phyloP scores from a whole-genome alignment of 768 basidiomycete genomes.

The Pleurotus djamor region DNA sequence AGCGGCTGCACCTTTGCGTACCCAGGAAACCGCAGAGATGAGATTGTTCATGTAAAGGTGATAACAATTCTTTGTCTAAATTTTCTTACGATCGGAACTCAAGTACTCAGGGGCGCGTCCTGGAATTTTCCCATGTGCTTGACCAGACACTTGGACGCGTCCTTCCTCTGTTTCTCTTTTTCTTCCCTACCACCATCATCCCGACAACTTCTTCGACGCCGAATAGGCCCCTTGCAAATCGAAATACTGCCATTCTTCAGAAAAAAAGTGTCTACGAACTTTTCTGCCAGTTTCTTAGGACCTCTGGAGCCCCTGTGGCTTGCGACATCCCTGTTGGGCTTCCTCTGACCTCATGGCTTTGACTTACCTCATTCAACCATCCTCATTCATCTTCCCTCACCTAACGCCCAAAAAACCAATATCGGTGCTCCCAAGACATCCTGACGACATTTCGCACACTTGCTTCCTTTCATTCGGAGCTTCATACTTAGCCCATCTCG shows the following conservation, averaged over 20 bases:
- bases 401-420: neutral
- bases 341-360: neutral
- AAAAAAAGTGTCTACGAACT: no score
- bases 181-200: neutral
- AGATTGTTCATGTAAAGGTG: constrained; percentile 62
- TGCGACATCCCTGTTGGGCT: neutral
- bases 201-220: neutral
- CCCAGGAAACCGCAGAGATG: constrained; percentile 78
- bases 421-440: no score
- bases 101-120: neutral
- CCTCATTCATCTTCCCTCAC: neutral
- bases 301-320: neutral
- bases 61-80: neutral
- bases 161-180: neutral
- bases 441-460: no score
- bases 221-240: no score
- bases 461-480: no score
- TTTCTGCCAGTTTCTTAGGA: no score
- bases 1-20: constrained; percentile 74
- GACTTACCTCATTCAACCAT: neutral
- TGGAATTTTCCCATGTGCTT: neutral
- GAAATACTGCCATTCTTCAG: no score
- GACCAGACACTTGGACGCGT: neutral
- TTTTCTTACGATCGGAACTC: neutral
- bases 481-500: neutral